Conservation (phyloP, 108 stramenopile species). For the Fragilariopsis cylindrus region DNA sequence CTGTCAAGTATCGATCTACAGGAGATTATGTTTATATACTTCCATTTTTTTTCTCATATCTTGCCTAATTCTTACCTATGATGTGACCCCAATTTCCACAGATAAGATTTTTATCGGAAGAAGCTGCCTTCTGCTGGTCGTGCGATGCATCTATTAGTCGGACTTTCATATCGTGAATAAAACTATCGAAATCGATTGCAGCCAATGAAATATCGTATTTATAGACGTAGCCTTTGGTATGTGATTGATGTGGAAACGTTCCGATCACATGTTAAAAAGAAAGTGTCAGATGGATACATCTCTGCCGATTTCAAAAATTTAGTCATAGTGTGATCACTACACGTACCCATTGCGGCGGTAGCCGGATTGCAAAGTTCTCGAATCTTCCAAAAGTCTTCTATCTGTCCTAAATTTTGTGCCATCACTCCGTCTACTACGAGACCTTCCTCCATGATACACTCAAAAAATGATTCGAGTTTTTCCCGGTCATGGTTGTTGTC, state of each 20-base stretch:
- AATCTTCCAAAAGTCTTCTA: conserved; percentile 70
- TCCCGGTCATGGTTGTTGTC: conserved; percentile 73
- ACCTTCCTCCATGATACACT: conserved; percentile 47
- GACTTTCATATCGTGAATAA: conserved; percentile 61
- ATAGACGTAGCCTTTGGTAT: conserved; percentile 71
- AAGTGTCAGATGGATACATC: too few relatives aligned
- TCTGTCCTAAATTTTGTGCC: conserved; percentile 78
- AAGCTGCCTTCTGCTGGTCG: not conserved
- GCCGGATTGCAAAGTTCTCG: conserved; percentile 76
- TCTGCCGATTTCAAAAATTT: too few relatives aligned
- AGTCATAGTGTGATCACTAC: too few relatives aligned
- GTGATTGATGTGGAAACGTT: not conserved
- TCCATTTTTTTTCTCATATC: too few relatives aligned
- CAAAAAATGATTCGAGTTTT: conserved; percentile 86
- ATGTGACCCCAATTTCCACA: conserved; percentile 82
- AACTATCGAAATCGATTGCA: conserved; percentile 62
- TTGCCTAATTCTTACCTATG: conserved; percentile 27
- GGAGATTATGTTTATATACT: too few relatives aligned
- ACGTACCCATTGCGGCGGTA: conserved; percentile 27
- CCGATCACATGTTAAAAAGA: too few relatives aligned
- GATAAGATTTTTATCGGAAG: conserved; percentile 21
- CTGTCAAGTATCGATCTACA: too few relatives aligned
- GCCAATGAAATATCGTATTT: conserved; percentile 96
- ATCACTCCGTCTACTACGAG: conserved; percentile 79
- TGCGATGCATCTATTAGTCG: conserved; percentile 20